These are phyloP conservation scores for Thuja plicata DNA, from an alignment of 83 land plant genomes.

Conservation along the genomic window DNA sequence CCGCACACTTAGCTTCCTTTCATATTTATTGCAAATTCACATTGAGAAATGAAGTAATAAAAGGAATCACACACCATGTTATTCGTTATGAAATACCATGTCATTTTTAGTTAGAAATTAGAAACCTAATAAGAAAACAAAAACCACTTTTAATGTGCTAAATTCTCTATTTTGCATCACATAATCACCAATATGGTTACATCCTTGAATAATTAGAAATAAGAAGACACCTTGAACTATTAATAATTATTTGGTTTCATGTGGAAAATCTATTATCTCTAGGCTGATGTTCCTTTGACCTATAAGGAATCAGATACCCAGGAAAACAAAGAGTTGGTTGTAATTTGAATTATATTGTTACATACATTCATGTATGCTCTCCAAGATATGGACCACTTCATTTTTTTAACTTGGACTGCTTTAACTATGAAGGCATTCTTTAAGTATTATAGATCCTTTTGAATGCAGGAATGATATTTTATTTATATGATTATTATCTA, in stretches of 20 bases:
- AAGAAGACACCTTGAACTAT: neutral
- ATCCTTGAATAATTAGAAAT: neutral
- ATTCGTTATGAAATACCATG: neutral
- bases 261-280: neutral
- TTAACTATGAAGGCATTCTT: no score
- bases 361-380: neutral
- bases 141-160: neutral
- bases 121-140: no score
- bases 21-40: neutral
- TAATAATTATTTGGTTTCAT: neutral
- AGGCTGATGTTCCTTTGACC: neutral
- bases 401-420: neutral
- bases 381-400: neutral
- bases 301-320: neutral
- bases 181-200: neutral
- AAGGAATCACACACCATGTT: neutral
- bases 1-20: no score
- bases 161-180: neutral
- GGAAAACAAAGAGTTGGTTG: neutral
- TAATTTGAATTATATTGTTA: neutral
- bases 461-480: no score
- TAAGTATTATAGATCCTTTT: no score
- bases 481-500: no score
- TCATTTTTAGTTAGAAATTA: no score
- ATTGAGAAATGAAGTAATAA: neutral